Conservation (phyloP, 805 yeast genomes). For the Candida maesae region DNA sequence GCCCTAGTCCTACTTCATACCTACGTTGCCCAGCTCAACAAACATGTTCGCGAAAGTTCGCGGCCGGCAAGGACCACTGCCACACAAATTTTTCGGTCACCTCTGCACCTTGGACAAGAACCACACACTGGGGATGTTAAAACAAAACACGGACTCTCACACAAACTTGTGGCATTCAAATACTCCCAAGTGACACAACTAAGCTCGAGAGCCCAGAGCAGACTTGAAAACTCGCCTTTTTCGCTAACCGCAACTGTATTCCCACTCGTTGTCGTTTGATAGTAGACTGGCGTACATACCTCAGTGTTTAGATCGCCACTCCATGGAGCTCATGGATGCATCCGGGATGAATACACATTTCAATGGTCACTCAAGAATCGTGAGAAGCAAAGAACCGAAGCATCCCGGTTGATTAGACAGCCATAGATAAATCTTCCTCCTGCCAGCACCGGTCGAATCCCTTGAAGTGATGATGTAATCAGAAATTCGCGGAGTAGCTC, state of each 20-base stretch:
- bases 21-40: too few species aligned
- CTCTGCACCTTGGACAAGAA: not conserved
- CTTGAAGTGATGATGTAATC: too few species aligned
- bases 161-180: slow-evolving; percentile 14
- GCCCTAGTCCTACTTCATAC: not conserved
- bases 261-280: slow-evolving; percentile 32
- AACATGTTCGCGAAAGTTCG: not conserved
- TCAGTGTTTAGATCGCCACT: slow-evolving; percentile 1
- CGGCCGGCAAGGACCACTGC: too few species aligned
- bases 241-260: slow-evolving; percentile 33
- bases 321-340: too few species aligned
- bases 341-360: too few species aligned
- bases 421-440: too few species aligned
- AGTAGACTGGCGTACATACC: slow-evolving; percentile 30
- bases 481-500: too few species aligned
- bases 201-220: slow-evolving; percentile 20
- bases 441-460: too few species aligned
- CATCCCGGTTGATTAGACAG: too few species aligned
- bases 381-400: too few species aligned
- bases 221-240: slow-evolving; percentile 22
- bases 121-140: too few species aligned
- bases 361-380: too few species aligned
- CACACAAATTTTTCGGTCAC: not conserved
- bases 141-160: slow-evolving; percentile 7
- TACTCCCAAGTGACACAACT: slow-evolving; percentile 8